Conservation (phyloP, 148 eudicot species). For the Tetragonia tetragonoides region DNA sequence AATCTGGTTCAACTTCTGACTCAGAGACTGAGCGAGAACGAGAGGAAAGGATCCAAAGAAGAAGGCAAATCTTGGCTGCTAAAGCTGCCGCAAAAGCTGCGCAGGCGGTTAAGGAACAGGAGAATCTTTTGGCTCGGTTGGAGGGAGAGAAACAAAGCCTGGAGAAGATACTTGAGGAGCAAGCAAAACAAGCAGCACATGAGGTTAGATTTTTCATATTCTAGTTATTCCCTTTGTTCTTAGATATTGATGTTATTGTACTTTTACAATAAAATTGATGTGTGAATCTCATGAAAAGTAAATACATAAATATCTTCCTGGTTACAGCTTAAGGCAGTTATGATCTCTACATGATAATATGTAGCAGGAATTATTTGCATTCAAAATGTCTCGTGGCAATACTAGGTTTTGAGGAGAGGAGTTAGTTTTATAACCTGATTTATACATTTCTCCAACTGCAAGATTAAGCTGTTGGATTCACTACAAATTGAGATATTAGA, state of each 20-base stretch:
- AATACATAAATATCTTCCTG: background rate
- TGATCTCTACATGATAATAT: background rate
- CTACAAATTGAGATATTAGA: background rate
- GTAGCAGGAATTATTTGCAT: background rate
- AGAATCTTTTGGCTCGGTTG: constrained; percentile 82
- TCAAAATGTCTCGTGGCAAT: too few relatives aligned
- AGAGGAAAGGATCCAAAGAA: constrained; percentile 60
- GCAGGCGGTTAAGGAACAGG: constrained; percentile 82
- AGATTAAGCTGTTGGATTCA: background rate
- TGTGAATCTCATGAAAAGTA: background rate
- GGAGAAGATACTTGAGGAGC: constrained; percentile 89
- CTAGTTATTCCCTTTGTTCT: background rate
- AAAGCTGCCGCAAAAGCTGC: constrained; percentile 85
- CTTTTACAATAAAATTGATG: background rate
- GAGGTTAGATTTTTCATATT: constrained; percentile 48
- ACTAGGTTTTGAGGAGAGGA: too few relatives aligned
- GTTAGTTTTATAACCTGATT: background rate
- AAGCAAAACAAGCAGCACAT: constrained; percentile 82
- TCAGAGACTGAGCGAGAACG: constrained; percentile 77
- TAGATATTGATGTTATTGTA: constrained; percentile 1
- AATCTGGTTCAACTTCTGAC: constrained; percentile 61
- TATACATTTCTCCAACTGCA: background rate
- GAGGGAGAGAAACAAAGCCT: constrained; percentile 98
- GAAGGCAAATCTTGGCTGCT: constrained; percentile 74
- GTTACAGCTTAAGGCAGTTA: background rate